Evolutionary conservation across 2,329 filamentous ascomycete species (phyloP), one percentile per base, ranked within the genome.

Genomic region (Phaeomoniella chlamydospora): DNA sequence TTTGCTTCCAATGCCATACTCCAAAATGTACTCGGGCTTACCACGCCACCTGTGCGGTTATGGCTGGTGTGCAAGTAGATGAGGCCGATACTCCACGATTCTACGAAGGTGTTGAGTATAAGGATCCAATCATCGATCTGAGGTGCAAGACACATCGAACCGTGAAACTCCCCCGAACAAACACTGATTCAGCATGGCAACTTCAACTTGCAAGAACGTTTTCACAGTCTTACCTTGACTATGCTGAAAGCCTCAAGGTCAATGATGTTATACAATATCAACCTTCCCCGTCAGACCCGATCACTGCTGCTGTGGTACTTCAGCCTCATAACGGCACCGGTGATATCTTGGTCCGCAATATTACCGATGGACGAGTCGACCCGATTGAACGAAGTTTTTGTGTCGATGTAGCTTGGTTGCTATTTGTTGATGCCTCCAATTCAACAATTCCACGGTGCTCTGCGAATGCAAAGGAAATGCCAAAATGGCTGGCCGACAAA

Each of bases 1-100:
- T 85, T 12, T 94, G 88, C 59, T 92, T 98, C 61, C 88, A 96
- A 56, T 98, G 90, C 58, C 92, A 85, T 1, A 80, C 85, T 47
- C 88, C 87, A 64, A 96, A 94, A 55, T 98, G 90, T 50, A 80
- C 84, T 3, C 71, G 90, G 43, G 80, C 88, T 5, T 98, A 94
- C 58, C 90, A 98, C 54, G 83, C 88, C 12, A 96, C 87, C 2
- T 98, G 90, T 54, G 90, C 90, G 2, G 80, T 86, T 5, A 78
- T 88, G 15, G 88, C 87, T 22, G 90, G 90, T 38, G 86, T 94
- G 2, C 82, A 93, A 52, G 77, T 94, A 34, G 88, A 98, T 53
- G 75, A 85, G 48, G 83, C 83, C 18, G 75, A 85, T 22, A 77
- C 93, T 18, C 82, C 85, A 0, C 81, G 92, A 2, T 83, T 80